Base-by-base conservation (phyloP, 2,329 filamentous ascomycete species). In the Leptographium radiaticola region DNA sequence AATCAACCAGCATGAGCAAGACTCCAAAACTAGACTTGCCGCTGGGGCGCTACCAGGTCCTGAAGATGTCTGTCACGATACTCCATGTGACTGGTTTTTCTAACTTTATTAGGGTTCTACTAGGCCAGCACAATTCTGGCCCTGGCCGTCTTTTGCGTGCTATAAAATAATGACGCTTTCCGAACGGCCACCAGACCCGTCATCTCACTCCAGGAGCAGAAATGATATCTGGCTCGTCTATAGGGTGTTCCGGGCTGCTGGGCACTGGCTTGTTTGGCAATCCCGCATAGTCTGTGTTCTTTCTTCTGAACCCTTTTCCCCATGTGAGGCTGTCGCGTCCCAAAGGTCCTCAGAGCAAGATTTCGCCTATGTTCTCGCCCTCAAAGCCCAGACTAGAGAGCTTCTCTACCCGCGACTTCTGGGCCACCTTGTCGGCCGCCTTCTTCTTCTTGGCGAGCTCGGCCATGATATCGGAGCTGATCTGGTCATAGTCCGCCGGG, bases 361-460 rank as follows among this genome's bases (percentile, higher is more conserved):
- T 76, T 66, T 93, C 88, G 16, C 85, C 87, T 55, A 82, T 74
- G 60, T 85, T 86, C 71, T 95, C 89, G 33, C 86, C 86, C 69
- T 95, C 90, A 63, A 96, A 96, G 1, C 91, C 91, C 48, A 93
- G 75, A 43, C 79, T 81, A 18, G 83, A 79, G 56, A 94, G 72
- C 70, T 86, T 87, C 72, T 77, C 81, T 57, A 84, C 66, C 64
- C 83, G 79, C 54, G 74, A 74, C 74, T 89, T 93, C 60, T 95
- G 88, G 63, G 74, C 81, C 54, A 70, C 73, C 73, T 87, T 89
- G 60, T 87, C 83, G 53, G 77, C 74, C 6, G 69, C 72, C 59
- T 87, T 85, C 65, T 83, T 81, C 64, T 86, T 77, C 68, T 87
- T 86, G 59, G 85, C 86, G 46, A 93, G 68, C 57, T 82, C 73